Evolutionary conservation across 805 yeast species (phyloP).

Genomic region (Wickerhamiella sergipiensis): DNA sequence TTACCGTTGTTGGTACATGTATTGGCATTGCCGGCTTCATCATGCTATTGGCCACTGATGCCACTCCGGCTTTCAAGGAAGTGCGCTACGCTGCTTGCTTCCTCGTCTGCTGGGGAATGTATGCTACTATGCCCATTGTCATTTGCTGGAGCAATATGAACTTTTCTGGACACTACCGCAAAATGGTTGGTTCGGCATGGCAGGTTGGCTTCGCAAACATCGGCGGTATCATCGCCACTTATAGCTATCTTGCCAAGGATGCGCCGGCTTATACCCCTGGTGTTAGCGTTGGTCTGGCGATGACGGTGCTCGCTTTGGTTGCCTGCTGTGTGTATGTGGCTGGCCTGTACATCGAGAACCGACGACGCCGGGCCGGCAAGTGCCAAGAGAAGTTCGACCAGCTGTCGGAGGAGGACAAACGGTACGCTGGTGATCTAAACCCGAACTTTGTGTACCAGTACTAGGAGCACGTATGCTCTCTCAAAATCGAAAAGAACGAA

Average conservation of each 20-base stretch:
- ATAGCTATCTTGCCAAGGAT: conserved; percentile 38
- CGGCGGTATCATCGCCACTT: conserved; percentile 57
- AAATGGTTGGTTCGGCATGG: conserved; percentile 44
- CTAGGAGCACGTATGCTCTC: conserved; percentile 7
- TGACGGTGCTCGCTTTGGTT: conserved; percentile 11
- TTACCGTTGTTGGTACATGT: conserved; percentile 14
- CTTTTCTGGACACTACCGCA: conserved; percentile 48
- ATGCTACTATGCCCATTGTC: conserved; percentile 51
- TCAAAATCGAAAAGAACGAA: background rate
- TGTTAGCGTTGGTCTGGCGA: conserved; percentile 36
- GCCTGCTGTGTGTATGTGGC: conserved; percentile 25
- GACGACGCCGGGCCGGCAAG: conserved; percentile 16
- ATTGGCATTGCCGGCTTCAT: conserved; percentile 40
- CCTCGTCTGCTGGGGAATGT: conserved; percentile 43
- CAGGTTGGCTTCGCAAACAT: conserved; percentile 63
- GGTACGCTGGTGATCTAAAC: conserved; percentile 22
- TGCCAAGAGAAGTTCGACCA: conserved; percentile 17
- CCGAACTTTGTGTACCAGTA: conserved; percentile 23
- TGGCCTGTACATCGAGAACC: conserved; percentile 22
- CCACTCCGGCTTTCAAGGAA: conserved; percentile 27
- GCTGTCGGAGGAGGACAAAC: conserved; percentile 15
- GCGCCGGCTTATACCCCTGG: conserved; percentile 49
- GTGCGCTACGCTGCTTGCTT: conserved; percentile 54
- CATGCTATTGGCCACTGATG: conserved; percentile 36
- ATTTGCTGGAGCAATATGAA: conserved; percentile 56